These are phyloP conservation scores for Apophysomyces variabilis DNA, from an alignment of 371 early-diverging fungal genomes.

Conservation along the genomic window DNA sequence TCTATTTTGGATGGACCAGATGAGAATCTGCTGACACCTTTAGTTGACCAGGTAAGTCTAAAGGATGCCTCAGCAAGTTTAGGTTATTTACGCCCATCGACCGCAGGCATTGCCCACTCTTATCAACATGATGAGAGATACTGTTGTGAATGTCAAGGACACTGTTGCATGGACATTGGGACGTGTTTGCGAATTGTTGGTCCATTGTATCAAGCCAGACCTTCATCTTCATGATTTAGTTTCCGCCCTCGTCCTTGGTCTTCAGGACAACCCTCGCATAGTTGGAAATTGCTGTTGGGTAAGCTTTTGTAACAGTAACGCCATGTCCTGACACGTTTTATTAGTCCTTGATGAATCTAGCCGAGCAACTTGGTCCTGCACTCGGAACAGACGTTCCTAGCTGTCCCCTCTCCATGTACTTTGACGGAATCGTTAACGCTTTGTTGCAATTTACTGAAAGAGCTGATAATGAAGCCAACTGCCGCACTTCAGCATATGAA, in stretches of 20 bases:
- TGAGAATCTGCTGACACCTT: constrained; percentile 61
- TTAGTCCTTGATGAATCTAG: constrained; percentile 85
- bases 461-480: constrained; percentile 73
- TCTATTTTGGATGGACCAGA: constrained; percentile 95
- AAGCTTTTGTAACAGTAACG: constrained; percentile 7
- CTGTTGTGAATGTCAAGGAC: constrained; percentile 87
- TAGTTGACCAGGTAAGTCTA: constrained; percentile 69
- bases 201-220: constrained; percentile 77
- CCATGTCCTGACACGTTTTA: neutral
- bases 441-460: constrained; percentile 79
- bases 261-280: constrained; percentile 86
- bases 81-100: neutral
- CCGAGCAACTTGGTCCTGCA: constrained; percentile 70
- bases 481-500: constrained; percentile 92
- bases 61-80: neutral
- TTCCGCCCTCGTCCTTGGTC: constrained; percentile 77
- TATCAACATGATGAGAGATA: constrained; percentile 89
- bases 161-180: constrained; percentile 97
- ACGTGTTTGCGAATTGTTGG: constrained; percentile 80
- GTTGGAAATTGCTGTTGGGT: constrained; percentile 91
- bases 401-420: constrained; percentile 78
- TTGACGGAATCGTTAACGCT: constrained; percentile 77
- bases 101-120: constrained; percentile 79
- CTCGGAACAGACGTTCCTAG: constrained; percentile 60
- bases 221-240: constrained; percentile 74